phyloP scores from a whole-genome alignment of 1,139 yeast species.

The Protomyces macrosporus region DNA sequence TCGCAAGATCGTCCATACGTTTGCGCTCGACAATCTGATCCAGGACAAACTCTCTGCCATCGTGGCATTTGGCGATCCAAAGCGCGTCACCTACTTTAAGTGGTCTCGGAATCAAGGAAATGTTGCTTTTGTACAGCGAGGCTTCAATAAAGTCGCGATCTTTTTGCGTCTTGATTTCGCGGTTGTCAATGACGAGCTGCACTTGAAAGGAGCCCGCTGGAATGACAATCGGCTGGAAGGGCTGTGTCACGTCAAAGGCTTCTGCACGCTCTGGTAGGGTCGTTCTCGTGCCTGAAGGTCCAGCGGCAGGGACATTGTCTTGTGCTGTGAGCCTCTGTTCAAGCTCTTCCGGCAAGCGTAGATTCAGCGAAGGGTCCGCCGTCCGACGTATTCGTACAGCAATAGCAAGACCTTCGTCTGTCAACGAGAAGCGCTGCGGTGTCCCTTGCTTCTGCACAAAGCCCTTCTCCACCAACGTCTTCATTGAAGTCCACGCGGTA shows the following conservation, averaged over 20 bases:
- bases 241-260: neutral
- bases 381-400: constrained; percentile 44
- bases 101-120: constrained; percentile 52
- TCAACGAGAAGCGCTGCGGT: constrained; percentile 58
- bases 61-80: constrained; percentile 74
- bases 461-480: constrained; percentile 57
- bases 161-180: constrained; percentile 61
- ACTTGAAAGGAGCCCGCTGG: constrained; percentile 50
- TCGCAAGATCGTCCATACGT: constrained; percentile 75
- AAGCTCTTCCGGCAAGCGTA: neutral
- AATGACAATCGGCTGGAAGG: constrained; percentile 1
- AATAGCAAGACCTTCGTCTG: constrained; percentile 65
- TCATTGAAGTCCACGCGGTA: constrained; percentile 75
- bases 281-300: neutral
- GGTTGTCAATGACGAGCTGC: constrained; percentile 64
- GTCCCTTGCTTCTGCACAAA: constrained; percentile 56
- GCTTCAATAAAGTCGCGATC: constrained; percentile 62
- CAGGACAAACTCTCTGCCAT: constrained; percentile 61
- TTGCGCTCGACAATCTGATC: constrained; percentile 85
- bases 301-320: neutral
- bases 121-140: constrained; percentile 48
- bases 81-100: constrained; percentile 79
- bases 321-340: neutral
- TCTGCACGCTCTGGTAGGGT: no score
- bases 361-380: constrained; percentile 8